Percentiles rank a stretch among this genome's conserved stretches.
These are phyloP conservation scores for Penicillium corylophilum DNA, from an alignment of 2,329 filamentous ascomycete genomes.

Conservation along the genomic window DNA sequence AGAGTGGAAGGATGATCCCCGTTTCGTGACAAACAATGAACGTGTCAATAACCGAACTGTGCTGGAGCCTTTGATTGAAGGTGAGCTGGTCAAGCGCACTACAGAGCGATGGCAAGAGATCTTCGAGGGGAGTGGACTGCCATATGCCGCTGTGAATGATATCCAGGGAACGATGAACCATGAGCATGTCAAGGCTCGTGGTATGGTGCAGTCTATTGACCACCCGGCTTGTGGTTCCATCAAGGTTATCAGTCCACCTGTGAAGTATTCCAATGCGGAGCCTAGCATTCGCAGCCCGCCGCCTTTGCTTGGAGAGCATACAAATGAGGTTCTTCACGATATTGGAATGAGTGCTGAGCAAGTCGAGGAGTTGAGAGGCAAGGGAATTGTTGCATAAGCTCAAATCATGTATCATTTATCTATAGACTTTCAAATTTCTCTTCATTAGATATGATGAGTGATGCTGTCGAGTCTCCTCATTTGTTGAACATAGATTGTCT, in stretches of 20 bases:
- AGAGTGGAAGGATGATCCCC: slow-evolving; percentile 57
- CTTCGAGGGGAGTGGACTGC: slow-evolving; percentile 84
- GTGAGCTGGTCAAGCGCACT: slow-evolving; percentile 69
- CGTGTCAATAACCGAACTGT: slow-evolving; percentile 65
- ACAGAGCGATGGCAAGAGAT: slow-evolving; percentile 82
- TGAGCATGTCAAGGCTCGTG: slow-evolving; percentile 72
- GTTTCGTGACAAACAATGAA: slow-evolving; percentile 58
- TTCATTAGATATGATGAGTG: no score
- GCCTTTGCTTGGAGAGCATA: slow-evolving; percentile 85
- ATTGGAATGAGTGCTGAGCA: slow-evolving; percentile 43
- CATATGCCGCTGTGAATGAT: slow-evolving; percentile 91
- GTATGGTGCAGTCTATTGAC: slow-evolving; percentile 85
- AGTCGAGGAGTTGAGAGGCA: not conserved
- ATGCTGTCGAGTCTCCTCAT: no score
- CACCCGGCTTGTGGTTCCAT: slow-evolving; percentile 79
- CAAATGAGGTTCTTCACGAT: slow-evolving; percentile 68
- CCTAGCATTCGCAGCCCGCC: slow-evolving; percentile 74
- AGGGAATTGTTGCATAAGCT: slow-evolving; percentile 2
- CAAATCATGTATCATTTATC: not conserved
- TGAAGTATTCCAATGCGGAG: slow-evolving; percentile 83
- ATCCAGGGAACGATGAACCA: slow-evolving; percentile 82
- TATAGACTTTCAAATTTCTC: not conserved
- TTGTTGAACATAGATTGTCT: no score
- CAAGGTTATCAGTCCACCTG: slow-evolving; percentile 85
- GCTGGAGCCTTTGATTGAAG: slow-evolving; percentile 76